Evolutionary conservation across 1,284 basidiomycete genomes (phyloP).

Genomic region (Cerrena zonata): DNA sequence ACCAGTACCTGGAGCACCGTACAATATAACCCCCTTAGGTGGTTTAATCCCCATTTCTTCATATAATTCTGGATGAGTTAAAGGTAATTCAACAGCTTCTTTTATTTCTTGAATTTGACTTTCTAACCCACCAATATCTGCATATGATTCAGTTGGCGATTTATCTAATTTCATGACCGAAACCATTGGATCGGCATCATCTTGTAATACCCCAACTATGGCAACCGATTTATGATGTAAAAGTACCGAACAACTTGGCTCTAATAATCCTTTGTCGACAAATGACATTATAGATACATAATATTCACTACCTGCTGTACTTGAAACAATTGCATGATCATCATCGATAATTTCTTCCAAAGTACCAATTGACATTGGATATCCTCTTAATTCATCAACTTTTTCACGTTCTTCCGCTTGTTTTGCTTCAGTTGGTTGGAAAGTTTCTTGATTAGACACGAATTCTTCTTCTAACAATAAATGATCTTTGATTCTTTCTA

Average conservation of each 20-base stretch:
- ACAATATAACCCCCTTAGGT: slow-evolving; percentile 98
- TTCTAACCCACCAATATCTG: slow-evolving; percentile 96
- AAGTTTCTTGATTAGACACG: slow-evolving; percentile 88
- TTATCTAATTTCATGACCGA: slow-evolving; percentile 99
- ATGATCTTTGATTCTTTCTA: slow-evolving; percentile 98
- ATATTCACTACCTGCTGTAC: slow-evolving; percentile 90
- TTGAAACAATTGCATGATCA: slow-evolving; percentile 98
- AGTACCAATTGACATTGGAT: slow-evolving; percentile 94
- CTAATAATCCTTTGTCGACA: slow-evolving; percentile 96
- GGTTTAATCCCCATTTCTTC: slow-evolving; percentile 99
- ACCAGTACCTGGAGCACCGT: slow-evolving; percentile 97
- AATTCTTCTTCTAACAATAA: slow-evolving; percentile 96
- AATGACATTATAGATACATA: slow-evolving; percentile 99
- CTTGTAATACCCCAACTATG: slow-evolving; percentile 91
- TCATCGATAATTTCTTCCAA: slow-evolving; percentile 99
- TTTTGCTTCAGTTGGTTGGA: slow-evolving; percentile 91
- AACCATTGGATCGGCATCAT: slow-evolving; percentile 97
- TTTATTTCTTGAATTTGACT: slow-evolving; percentile 98
- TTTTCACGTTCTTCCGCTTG: slow-evolving; percentile 91
- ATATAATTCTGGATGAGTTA: slow-evolving; percentile 97
- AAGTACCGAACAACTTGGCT: slow-evolving; percentile 93
- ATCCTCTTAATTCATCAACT: slow-evolving; percentile 92
- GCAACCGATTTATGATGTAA: slow-evolving; percentile 96
- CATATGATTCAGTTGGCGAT: slow-evolving; percentile 97
- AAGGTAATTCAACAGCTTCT: slow-evolving; percentile 96